Conservation (phyloP, 2,329 filamentous ascomycete genomes). For the Colletotrichum sp. region DNA sequence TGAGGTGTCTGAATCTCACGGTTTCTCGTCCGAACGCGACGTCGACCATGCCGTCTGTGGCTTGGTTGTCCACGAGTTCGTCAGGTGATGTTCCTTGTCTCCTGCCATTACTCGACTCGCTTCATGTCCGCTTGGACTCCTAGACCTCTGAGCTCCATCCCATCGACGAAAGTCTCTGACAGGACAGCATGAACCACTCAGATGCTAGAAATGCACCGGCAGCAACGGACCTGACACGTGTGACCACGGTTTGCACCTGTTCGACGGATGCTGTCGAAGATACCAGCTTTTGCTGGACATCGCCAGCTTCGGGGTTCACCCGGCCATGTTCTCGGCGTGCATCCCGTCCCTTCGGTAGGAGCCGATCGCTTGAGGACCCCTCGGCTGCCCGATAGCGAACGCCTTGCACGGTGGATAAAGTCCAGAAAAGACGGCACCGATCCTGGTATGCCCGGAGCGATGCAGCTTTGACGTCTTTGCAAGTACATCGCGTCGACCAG, state of each 20-base stretch:
- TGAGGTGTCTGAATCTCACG: neutral
- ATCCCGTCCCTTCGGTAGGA: neutral
- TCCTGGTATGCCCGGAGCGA: neutral
- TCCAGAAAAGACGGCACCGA: neutral
- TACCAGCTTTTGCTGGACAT: neutral
- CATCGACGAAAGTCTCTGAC: neutral
- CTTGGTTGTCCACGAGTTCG: neutral
- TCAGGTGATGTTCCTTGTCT: neutral
- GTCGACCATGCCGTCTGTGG: neutral
- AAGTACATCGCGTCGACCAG: neutral
- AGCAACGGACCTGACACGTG: neutral
- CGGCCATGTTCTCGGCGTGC: neutral
- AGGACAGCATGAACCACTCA: conserved; percentile 10
- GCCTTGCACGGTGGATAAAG: neutral
- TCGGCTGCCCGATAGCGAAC: neutral
- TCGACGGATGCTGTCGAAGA: neutral
- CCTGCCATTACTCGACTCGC: neutral
- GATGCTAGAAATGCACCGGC: neutral
- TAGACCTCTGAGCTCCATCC: neutral
- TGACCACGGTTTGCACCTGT: neutral
- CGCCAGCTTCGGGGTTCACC: neutral
- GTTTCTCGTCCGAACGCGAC: neutral
- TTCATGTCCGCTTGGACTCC: neutral
- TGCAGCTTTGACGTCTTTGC: neutral
- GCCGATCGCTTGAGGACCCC: neutral